Conservation (phyloP, 2,329 filamentous ascomycete species). For the Phyllosticta ampelicida region DNA sequence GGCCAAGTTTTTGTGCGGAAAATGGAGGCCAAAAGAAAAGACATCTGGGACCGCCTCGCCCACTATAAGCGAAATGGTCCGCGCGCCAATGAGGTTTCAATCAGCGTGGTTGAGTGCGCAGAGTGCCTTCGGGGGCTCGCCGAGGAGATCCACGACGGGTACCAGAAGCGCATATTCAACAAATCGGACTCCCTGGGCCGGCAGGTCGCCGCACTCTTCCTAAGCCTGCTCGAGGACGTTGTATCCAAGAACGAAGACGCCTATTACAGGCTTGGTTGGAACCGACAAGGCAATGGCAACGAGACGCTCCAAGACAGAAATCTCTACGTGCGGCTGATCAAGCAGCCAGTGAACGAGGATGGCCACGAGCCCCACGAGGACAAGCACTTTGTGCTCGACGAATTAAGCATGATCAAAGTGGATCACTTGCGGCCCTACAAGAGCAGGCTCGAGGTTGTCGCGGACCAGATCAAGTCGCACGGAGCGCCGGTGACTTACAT, state of each 20-base stretch:
- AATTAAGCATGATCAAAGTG: not conserved
- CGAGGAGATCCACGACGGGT: slow-evolving; percentile 20
- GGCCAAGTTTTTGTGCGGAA: not conserved
- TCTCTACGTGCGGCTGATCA: slow-evolving; percentile 2
- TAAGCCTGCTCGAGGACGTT: slow-evolving; percentile 24
- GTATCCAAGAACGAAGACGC: slow-evolving; percentile 22
- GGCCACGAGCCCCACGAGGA: not conserved
- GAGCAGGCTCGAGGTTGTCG: not conserved
- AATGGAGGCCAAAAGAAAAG: not conserved
- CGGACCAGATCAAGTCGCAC: not conserved
- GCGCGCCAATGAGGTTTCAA: not conserved
- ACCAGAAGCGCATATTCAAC: slow-evolving; percentile 12
- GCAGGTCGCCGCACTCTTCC: slow-evolving; percentile 20
- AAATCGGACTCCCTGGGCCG: slow-evolving; percentile 17
- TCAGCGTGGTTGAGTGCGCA: slow-evolving; percentile 22
- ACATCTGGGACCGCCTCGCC: slow-evolving; percentile 17
- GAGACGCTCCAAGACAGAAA: not conserved
- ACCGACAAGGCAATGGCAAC: not conserved
- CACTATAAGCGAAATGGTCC: slow-evolving; percentile 24
- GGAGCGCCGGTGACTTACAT: not conserved
- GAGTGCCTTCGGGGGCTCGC: slow-evolving; percentile 17
- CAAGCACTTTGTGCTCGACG: not conserved
- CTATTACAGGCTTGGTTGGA: slow-evolving; percentile 22
- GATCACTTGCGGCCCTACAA: not conserved
- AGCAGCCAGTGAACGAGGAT: not conserved